These are phyloP conservation scores for Collariella sp. DNA, from an alignment of 495 filamentous ascomycete species.

Conservation along the genomic window DNA sequence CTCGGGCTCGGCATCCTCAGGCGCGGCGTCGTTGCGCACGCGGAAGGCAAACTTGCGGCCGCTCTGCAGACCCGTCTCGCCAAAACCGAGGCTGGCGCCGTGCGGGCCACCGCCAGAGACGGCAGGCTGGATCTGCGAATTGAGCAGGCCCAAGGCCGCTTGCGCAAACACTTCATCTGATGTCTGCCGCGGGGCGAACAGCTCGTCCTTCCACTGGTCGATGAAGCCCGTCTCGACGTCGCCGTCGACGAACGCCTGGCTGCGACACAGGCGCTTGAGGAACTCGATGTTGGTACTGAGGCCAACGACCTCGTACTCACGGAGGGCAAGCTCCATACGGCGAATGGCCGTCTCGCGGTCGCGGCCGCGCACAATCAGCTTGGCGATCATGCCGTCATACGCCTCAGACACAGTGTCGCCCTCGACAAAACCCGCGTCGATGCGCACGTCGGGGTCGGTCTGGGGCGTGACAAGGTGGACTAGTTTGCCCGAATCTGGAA, in stretches of 20 bases:
- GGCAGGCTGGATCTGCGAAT: slow-evolving; percentile 19
- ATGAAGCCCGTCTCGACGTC: slow-evolving; percentile 96
- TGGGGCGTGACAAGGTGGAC: slow-evolving; percentile 70
- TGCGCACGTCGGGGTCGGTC: slow-evolving; percentile 62
- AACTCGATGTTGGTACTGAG: slow-evolving; percentile 96
- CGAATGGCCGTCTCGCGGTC: slow-evolving; percentile 73
- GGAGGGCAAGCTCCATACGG: slow-evolving; percentile 71
- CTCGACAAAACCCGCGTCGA: slow-evolving; percentile 85
- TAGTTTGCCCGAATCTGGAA: slow-evolving; percentile 86
- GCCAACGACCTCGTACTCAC: slow-evolving; percentile 87
- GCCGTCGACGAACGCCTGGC: slow-evolving; percentile 72
- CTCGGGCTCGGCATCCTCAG: slow-evolving; percentile 35
- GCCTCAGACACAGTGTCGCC: slow-evolving; percentile 91
- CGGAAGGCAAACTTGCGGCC: slow-evolving; percentile 50
- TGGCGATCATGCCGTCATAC: slow-evolving; percentile 98
- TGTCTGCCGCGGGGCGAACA: slow-evolving; percentile 50
- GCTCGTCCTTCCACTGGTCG: slow-evolving; percentile 67
- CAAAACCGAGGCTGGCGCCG: slow-evolving; percentile 49
- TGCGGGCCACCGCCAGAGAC: slow-evolving; percentile 31
- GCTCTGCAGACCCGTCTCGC: slow-evolving; percentile 25
- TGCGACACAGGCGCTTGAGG: slow-evolving; percentile 73
- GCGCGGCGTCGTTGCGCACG: slow-evolving; percentile 34
- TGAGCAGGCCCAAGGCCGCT: slow-evolving; percentile 65
- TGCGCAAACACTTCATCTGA: slow-evolving; percentile 68
- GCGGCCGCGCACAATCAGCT: slow-evolving; percentile 83